Conservation (phyloP, 805 yeast genomes). For the Ogataea naganishii region DNA sequence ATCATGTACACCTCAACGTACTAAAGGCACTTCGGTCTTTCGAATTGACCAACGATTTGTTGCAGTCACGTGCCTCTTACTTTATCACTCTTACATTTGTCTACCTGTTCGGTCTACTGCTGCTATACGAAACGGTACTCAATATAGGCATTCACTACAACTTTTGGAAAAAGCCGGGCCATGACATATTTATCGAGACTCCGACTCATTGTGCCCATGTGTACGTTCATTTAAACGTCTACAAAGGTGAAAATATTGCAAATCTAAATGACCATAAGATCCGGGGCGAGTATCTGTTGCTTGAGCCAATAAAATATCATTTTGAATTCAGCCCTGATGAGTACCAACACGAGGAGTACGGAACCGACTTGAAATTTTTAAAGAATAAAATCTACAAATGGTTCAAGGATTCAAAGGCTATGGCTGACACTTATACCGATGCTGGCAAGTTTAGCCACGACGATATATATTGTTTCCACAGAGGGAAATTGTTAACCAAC, state of each 20-base stretch:
- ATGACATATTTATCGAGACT: conserved; percentile 57
- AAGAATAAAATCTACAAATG: conserved; percentile 47
- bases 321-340: conserved; percentile 81
- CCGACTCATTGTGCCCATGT: conserved; percentile 79
- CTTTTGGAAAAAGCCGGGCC: conserved; percentile 22
- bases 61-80: conserved; percentile 13
- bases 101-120: conserved; percentile 12
- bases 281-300: conserved; percentile 12
- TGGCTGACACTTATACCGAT: conserved; percentile 12
- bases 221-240: conserved; percentile 42
- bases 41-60: conserved; percentile 15
- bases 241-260: conserved; percentile 11
- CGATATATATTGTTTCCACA: conserved; percentile 28
- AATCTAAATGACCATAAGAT: too few species aligned
- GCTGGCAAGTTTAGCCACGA: conserved; percentile 11
- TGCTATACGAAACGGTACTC: conserved; percentile 15
- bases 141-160: conserved; percentile 14
- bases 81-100: conserved; percentile 17
- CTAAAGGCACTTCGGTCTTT: too few species aligned
- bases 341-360: conserved; percentile 61
- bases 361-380: conserved; percentile 58
- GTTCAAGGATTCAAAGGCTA: conserved; percentile 36
- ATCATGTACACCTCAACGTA: too few species aligned
- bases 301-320: conserved; percentile 45
- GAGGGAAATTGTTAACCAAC: conserved; percentile 20